Evolutionary conservation across 192 early-diverging fungal species (phyloP).

Genomic region (Lunasporangiospora selenospora): DNA sequence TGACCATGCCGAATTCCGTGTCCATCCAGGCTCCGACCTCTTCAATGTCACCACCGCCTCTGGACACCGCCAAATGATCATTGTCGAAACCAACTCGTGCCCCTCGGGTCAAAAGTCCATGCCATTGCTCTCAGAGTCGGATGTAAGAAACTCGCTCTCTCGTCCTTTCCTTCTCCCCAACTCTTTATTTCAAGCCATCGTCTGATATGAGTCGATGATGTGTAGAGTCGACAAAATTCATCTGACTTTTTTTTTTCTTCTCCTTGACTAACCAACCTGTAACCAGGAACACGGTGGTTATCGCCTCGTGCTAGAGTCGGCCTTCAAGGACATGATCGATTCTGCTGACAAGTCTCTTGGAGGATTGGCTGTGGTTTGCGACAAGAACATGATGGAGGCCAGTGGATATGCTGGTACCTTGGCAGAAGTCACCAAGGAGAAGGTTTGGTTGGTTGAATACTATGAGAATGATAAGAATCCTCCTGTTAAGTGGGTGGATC

Average conservation of each 20-base stretch:
- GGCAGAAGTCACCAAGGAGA: conserved; percentile 77
- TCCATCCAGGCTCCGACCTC: conserved; percentile 81
- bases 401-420: conserved; percentile 82
- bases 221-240: no score
- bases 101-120: conserved; percentile 92
- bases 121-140: conserved; percentile 80
- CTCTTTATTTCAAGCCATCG: no score
- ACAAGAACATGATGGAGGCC: conserved; percentile 91
- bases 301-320: conserved; percentile 77
- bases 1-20: no score
- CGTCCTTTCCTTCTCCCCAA: no score
- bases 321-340: conserved; percentile 75
- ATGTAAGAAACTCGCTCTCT: no score
- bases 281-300: conserved; percentile 82
- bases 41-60: conserved; percentile 86
- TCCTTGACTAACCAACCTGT: no score
- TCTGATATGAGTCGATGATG: no score
- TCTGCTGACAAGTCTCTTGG: conserved; percentile 67
- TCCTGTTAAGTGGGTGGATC: conserved; percentile 78
- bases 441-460: conserved; percentile 82
- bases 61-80: conserved; percentile 91
- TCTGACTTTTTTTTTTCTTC: no score
- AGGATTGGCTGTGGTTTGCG: conserved; percentile 83
- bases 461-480: conserved; percentile 76
- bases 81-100: conserved; percentile 92